phyloP scores from a whole-genome alignment of 2,329 filamentous ascomycete genomes.

The Fusarium sp. region DNA sequence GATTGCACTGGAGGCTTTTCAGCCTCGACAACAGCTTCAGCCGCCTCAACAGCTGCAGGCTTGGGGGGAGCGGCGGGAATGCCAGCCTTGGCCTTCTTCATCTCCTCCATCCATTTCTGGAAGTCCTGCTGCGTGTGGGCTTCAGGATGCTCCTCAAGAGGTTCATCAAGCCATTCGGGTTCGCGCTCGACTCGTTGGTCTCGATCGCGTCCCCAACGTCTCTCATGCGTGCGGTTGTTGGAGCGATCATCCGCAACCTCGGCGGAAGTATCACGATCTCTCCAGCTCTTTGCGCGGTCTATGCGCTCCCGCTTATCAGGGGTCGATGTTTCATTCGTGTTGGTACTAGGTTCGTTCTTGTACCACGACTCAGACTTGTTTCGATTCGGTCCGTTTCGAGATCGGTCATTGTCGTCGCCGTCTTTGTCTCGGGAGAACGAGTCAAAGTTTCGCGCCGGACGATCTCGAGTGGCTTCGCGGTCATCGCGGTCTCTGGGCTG shows the following conservation, averaged over 20 bases:
- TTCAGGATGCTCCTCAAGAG: constrained; percentile 71
- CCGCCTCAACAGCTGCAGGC: constrained; percentile 44
- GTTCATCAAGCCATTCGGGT: constrained; percentile 88
- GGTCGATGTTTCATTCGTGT: constrained; percentile 45
- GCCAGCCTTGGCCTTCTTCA: constrained; percentile 71
- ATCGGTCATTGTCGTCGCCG: constrained; percentile 61
- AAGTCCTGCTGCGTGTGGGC: constrained; percentile 89
- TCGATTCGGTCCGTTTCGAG: constrained; percentile 70
- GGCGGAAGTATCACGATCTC: constrained; percentile 59
- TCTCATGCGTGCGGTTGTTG: constrained; percentile 55
- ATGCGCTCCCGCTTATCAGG: constrained; percentile 61
- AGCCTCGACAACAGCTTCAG: constrained; percentile 52
- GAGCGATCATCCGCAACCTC: constrained; percentile 64
- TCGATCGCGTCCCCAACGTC: constrained; percentile 65
- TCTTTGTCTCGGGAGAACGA: constrained; percentile 59
- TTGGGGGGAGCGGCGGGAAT: constrained; percentile 50
- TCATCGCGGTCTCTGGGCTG: constrained; percentile 63
- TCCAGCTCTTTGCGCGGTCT: constrained; percentile 67
- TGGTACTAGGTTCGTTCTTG: constrained; percentile 59
- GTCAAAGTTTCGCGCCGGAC: constrained; percentile 59
- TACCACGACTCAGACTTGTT: constrained; percentile 79
- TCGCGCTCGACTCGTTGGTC: constrained; percentile 74
- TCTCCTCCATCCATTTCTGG: constrained; percentile 90
- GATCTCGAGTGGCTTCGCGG: constrained; percentile 60
- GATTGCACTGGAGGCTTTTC: constrained; percentile 65